A percentile compares a stretch with the other conserved stretches of the same genome.
Evolutionary conservation across 306 rosid genomes (phyloP).

Genomic region (Quercus aquifolioides): DNA sequence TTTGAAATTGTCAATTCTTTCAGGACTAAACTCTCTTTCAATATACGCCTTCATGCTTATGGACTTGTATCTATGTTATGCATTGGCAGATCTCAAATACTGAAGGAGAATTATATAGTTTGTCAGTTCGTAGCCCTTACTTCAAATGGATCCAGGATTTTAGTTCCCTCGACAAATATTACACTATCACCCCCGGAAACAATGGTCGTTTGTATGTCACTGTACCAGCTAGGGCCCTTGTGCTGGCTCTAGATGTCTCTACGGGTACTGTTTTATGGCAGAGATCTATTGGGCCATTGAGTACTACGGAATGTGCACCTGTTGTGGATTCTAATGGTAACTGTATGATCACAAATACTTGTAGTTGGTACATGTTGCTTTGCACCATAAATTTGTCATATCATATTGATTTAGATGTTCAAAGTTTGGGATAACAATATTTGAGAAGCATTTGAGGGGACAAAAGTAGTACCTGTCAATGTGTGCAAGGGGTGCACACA

Average conservation of each 20-base stretch:
- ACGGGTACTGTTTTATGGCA: slow-evolving; percentile 75
- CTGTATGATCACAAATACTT: too few relatives aligned
- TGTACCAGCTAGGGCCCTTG: slow-evolving; percentile 48
- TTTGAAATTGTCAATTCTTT: slow-evolving; percentile 1
- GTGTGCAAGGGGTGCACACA: too few relatives aligned
- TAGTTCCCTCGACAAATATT: slow-evolving; percentile 55
- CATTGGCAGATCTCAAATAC: slow-evolving; percentile 63
- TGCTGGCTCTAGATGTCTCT: slow-evolving; percentile 67
- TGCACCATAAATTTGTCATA: too few relatives aligned
- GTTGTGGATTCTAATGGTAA: too few relatives aligned
- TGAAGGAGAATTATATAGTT: slow-evolving; percentile 63
- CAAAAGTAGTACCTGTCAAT: too few relatives aligned
- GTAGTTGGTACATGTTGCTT: too few relatives aligned
- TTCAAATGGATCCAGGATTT: slow-evolving; percentile 78
- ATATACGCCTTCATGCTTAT: not conserved
- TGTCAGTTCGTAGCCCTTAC: slow-evolving; percentile 49
- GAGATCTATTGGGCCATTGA: slow-evolving; percentile 63
- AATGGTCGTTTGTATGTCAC: slow-evolving; percentile 74
- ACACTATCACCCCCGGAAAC: slow-evolving; percentile 66
- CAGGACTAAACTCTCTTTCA: not conserved
- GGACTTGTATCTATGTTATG: not conserved
- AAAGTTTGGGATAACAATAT: not conserved
- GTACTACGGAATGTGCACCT: slow-evolving; percentile 37
- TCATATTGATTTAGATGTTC: too few relatives aligned
- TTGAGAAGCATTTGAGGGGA: too few relatives aligned